Base-by-base conservation (phyloP, 257 asterid species). In the Coffea canephora region DNA sequence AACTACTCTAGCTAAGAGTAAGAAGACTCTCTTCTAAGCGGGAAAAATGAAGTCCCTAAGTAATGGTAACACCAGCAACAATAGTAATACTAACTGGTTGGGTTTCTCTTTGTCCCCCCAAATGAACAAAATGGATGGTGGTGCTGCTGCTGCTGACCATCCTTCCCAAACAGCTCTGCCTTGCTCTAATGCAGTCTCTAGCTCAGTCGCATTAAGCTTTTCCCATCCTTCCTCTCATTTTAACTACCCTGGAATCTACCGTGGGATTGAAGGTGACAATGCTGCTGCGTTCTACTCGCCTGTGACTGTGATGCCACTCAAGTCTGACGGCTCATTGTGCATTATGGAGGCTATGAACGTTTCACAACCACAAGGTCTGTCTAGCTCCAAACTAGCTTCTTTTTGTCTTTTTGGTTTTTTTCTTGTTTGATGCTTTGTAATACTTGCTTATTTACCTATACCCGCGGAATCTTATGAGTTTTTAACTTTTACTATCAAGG, bases 251-350 rank as follows among this genome's bases (percentile, higher is more conserved):
- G 92, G 87, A 0, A 80, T 89, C 80, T 90, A 83, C 88, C 91
- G 89, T 73, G 94, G 90, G n/a, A 81, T 77, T 69, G 93, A 88
- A 62, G 89, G 88, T 43, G 91, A 88, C 48, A 86, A 84, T 77
- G 88, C 86, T 50, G 88, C 86, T 50, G 88, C 81, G 2, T 87
- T 86, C 27, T 88, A 86, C 78, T 89, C 97, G 41, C 83, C 88
- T 77, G 84, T 88, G n/a, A 79, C 92, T 18, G 89, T 88, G 14
- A 95, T 95, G 99, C 99, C 99, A 7, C 87, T 95, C 27, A 95
- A 87, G 80, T 91, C 99, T 75, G 99, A 95, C 88, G 97, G 98
- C 67, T 95, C 99, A 1, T 75, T 92, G 80, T 95, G 97, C 88
- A 82, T 92, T 16, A 88, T 92, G 96, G 97, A 95, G 75, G 94